Evolutionary conservation across 352 stramenopile species (phyloP).

Genomic region (Paralagenidium karlingii): DNA sequence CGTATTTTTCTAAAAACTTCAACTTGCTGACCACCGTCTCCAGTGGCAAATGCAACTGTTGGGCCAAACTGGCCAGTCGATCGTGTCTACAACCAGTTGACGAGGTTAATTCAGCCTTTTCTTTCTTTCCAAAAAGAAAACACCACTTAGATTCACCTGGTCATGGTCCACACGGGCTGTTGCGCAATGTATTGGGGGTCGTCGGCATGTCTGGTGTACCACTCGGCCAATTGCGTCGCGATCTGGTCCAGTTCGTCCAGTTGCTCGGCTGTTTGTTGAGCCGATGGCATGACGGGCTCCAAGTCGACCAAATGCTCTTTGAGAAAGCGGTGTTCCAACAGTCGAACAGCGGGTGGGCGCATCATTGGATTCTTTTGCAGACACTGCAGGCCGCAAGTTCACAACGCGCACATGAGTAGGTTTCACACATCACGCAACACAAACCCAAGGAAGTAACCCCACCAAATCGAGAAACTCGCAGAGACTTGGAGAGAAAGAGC

Average conservation of each 20-base stretch:
- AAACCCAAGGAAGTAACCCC: neutral
- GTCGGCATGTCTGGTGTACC: slow-evolving; percentile 36
- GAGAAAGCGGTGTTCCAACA: slow-evolving; percentile 67
- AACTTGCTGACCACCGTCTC: slow-evolving; percentile 40
- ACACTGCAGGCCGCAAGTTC: too few species aligned
- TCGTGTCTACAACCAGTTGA: too few species aligned
- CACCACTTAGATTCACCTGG: slow-evolving; percentile 6
- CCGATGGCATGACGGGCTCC: too few species aligned
- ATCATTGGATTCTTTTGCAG: slow-evolving; percentile 65
- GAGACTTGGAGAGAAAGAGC: slow-evolving; percentile 46
- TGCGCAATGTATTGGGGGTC: slow-evolving; percentile 8
- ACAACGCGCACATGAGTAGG: neutral
- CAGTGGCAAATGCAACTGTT: slow-evolving; percentile 33
- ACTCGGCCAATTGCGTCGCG: slow-evolving; percentile 29
- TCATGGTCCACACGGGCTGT: slow-evolving; percentile 8
- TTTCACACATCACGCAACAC: neutral
- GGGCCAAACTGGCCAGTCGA: slow-evolving; percentile 23
- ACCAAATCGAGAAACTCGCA: slow-evolving; percentile 58
- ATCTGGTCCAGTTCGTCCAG: slow-evolving; percentile 31
- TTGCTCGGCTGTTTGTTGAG: slow-evolving; percentile 19
- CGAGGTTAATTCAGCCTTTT: too few species aligned
- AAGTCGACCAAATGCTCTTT: slow-evolving; percentile 42
- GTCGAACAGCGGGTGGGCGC: slow-evolving; percentile 24
- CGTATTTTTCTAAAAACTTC: slow-evolving; percentile 31
- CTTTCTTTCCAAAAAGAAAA: too few species aligned